phyloP scores from a whole-genome alignment of 139 green algal genomes.

The Penium margaritaceum region DNA sequence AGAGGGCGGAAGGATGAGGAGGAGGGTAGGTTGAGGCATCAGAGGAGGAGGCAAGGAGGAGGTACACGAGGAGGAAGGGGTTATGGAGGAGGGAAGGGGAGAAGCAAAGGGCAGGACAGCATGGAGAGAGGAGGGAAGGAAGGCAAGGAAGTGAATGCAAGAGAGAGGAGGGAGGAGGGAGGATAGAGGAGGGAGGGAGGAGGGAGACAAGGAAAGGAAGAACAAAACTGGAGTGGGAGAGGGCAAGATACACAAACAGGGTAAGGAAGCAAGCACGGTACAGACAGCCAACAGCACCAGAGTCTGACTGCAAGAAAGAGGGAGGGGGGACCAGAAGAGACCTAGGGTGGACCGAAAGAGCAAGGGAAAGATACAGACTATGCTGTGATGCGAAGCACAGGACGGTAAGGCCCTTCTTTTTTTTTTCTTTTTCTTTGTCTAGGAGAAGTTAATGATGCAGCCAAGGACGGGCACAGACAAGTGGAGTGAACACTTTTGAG shows the following conservation, averaged over 20 bases:
- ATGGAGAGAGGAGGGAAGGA: not conserved
- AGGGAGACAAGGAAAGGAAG: not conserved
- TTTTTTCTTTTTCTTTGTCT: too few relatives aligned
- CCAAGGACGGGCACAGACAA: too few relatives aligned
- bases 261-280: constrained; percentile 4
- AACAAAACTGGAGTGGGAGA: not conserved
- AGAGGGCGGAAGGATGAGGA: not conserved
- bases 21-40: not conserved
- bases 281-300: too few relatives aligned
- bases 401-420: too few relatives aligned
- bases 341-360: too few relatives aligned
- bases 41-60: not conserved
- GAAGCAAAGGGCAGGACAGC: not conserved
- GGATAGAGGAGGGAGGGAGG: not conserved
- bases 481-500: too few relatives aligned
- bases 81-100: not conserved
- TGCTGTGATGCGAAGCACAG: too few relatives aligned
- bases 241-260: not conserved
- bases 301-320: not conserved
- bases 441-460: too few relatives aligned
- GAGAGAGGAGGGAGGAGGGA: not conserved
- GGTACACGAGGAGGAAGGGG: not conserved
- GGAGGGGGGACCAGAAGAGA: too few relatives aligned
- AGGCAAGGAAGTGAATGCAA: not conserved
- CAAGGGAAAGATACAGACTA: too few relatives aligned